These are phyloP conservation scores for Pleurotus ostreatus DNA, from an alignment of 768 basidiomycete genomes.

Conservation along the genomic window DNA sequence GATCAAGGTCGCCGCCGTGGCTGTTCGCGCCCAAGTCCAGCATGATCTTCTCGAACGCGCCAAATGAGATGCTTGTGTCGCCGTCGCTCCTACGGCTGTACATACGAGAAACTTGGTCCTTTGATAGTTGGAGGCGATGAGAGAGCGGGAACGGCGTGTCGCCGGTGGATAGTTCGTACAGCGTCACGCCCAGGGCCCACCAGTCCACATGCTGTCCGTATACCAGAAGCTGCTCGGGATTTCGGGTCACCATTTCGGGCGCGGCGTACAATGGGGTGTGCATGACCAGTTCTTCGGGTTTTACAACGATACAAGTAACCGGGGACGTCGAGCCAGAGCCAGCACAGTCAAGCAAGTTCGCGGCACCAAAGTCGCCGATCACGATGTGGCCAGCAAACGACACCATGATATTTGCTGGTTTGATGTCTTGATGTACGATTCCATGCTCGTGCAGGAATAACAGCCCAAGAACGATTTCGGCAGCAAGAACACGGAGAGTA, in stretches of 20 bases:
- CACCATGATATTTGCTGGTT: slow-evolving; percentile 61
- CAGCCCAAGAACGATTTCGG: slow-evolving; percentile 30
- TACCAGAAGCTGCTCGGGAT: slow-evolving; percentile 19
- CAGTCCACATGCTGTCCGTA: slow-evolving; percentile 31
- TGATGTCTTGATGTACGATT: slow-evolving; percentile 68
- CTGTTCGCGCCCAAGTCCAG: background rate
- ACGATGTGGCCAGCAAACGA: slow-evolving; percentile 43
- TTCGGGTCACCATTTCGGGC: slow-evolving; percentile 26
- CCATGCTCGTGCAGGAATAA: slow-evolving; percentile 50
- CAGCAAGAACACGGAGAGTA: slow-evolving; percentile 25
- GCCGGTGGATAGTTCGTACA: slow-evolving; percentile 29
- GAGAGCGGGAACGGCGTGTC: slow-evolving; percentile 15
- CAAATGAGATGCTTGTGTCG: slow-evolving; percentile 19
- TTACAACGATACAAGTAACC: slow-evolving; percentile 16
- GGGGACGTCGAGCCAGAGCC: slow-evolving; percentile 1
- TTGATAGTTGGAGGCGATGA: background rate
- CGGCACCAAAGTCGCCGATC: slow-evolving; percentile 64
- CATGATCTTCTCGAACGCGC: slow-evolving; percentile 15
- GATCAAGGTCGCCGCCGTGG: slow-evolving; percentile 4
- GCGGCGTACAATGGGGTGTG: slow-evolving; percentile 33
- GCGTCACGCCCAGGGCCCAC: slow-evolving; percentile 30
- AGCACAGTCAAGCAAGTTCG: slow-evolving; percentile 22
- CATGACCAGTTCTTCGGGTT: slow-evolving; percentile 20
- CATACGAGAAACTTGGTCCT: background rate
- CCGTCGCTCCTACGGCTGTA: slow-evolving; percentile 14